phyloP scores from a whole-genome alignment of 495 filamentous ascomycete species.

The Aspergillus biplanus region DNA sequence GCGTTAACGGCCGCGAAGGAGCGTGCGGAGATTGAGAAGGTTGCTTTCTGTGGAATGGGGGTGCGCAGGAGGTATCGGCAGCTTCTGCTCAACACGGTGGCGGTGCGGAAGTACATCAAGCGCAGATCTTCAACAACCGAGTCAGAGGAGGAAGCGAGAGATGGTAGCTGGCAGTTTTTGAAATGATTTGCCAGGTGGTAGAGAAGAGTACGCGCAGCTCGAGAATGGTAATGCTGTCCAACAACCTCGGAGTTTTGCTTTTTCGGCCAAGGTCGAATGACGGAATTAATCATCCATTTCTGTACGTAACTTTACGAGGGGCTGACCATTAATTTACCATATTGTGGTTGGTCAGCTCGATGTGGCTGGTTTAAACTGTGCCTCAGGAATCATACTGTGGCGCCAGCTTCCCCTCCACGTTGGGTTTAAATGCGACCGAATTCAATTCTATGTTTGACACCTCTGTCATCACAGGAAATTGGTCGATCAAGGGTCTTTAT shows the following conservation, averaged over 20 bases:
- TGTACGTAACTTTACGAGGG: background rate
- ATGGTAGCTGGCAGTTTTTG: too few relatives aligned
- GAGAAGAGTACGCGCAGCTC: too few relatives aligned
- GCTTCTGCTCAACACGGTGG: conserved; percentile 48
- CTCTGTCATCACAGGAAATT: background rate
- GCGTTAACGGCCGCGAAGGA: conserved; percentile 44
- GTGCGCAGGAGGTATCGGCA: conserved; percentile 47
- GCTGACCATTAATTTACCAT: background rate
- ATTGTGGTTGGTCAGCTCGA: background rate
- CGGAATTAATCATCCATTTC: conserved; percentile 18
- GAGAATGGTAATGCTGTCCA: background rate
- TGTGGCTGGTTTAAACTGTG: conserved; percentile 4
- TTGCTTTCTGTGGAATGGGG: conserved; percentile 32
- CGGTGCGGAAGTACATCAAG: conserved; percentile 51
- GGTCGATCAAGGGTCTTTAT: conserved; percentile 13
- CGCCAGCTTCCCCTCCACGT: conserved; percentile 20
- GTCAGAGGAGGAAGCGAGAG: background rate
- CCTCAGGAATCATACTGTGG: conserved; percentile 22
- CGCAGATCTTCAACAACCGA: conserved; percentile 1
- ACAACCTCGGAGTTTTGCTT: background rate
- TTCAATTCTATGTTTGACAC: background rate
- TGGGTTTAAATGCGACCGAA: background rate
- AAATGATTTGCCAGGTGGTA: too few relatives aligned
- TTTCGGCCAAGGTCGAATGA: conserved; percentile 19
- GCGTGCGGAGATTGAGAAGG: conserved; percentile 45